These are phyloP conservation scores for Beauveria sp. DNA, from an alignment of 2,329 filamentous ascomycete genomes.

Conservation along the genomic window DNA sequence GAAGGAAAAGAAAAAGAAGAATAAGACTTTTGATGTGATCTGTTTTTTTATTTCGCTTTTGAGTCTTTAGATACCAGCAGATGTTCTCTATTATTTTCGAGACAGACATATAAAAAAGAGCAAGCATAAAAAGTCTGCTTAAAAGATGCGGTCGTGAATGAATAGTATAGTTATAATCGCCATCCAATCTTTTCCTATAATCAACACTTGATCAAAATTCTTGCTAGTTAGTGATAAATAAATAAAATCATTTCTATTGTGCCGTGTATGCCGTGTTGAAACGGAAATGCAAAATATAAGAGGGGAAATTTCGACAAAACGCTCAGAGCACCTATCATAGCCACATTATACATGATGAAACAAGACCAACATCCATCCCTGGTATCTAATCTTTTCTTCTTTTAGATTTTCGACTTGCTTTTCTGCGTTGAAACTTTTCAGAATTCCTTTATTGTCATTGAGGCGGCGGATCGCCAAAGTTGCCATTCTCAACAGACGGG, in stretches of 20 bases:
- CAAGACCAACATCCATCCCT: neutral
- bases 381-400: neutral
- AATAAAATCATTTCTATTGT: neutral
- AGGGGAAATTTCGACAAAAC: neutral
- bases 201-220: neutral
- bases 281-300: neutral
- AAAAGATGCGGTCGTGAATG: too few species aligned
- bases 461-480: conserved; percentile 28
- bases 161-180: too few species aligned
- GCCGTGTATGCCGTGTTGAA: too few species aligned
- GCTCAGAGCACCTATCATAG: neutral
- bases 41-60: too few species aligned
- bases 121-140: neutral
- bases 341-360: neutral
- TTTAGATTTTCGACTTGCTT: conserved; percentile 11
- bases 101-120: neutral
- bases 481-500: conserved; percentile 56
- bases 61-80: conserved; percentile 2
- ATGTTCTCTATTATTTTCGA: neutral
- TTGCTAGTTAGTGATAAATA: too few species aligned
- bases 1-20: too few species aligned
- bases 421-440: neutral
- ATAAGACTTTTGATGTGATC: too few species aligned
- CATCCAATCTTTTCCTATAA: too few species aligned
- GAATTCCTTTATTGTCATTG: neutral